phyloP scores from a whole-genome alignment of 352 stramenopile genomes.

The Phytopythium aichiense region DNA sequence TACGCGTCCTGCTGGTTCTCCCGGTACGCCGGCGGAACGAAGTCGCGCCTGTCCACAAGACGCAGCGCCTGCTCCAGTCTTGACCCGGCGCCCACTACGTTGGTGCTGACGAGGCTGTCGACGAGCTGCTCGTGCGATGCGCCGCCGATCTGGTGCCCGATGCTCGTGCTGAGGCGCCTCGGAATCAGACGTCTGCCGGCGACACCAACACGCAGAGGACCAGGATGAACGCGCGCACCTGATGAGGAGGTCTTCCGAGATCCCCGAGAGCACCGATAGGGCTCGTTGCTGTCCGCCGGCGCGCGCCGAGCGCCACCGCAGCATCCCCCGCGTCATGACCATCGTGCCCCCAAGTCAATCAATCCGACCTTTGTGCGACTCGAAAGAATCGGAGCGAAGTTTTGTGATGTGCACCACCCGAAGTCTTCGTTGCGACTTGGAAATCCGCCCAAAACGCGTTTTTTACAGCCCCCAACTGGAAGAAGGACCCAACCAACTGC shows the following conservation, averaged over 20 bases:
- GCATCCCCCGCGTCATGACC: slow-evolving; percentile 2
- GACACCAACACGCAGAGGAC: not conserved
- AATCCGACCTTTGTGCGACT: too few species aligned
- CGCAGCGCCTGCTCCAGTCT: slow-evolving; percentile 61
- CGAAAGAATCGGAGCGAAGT: too few species aligned
- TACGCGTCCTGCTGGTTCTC: slow-evolving; percentile 39
- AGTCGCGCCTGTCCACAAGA: slow-evolving; percentile 59
- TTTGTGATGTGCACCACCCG: too few species aligned
- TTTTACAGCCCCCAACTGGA: too few species aligned
- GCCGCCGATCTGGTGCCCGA: slow-evolving; percentile 78
- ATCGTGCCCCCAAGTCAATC: not conserved
- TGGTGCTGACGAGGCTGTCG: slow-evolving; percentile 72
- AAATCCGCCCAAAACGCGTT: too few species aligned
- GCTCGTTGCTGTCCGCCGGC: slow-evolving; percentile 12
- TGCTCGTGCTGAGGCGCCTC: slow-evolving; percentile 47
- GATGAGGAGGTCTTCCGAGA: slow-evolving; percentile 79
- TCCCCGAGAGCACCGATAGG: slow-evolving; percentile 61
- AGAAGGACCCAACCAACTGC: too few species aligned
- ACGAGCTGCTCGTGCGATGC: slow-evolving; percentile 61
- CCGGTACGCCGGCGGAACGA: slow-evolving; percentile 33
- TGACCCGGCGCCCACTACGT: slow-evolving; percentile 51
- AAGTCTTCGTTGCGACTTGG: too few species aligned
- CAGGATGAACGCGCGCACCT: slow-evolving; percentile 16
- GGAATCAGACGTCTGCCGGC: not conserved
- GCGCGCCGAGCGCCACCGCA: not conserved